Evolutionary conservation across 139 green algal species (phyloP).

Genomic region (Ettlia oleoabundans): DNA sequence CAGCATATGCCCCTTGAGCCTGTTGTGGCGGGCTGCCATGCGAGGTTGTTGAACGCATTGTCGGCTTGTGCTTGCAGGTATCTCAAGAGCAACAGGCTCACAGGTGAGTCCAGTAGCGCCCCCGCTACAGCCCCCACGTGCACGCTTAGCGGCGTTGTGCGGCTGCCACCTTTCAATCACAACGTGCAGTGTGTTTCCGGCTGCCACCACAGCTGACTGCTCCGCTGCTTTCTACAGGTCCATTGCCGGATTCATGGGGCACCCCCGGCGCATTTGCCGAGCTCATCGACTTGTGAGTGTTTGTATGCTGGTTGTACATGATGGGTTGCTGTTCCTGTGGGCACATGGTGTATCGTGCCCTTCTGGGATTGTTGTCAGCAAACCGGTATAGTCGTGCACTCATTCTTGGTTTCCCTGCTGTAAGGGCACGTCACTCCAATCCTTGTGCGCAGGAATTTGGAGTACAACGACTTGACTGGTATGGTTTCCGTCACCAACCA

Average conservation of each 20-base stretch:
- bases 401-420: background rate
- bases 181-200: background rate
- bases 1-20: background rate
- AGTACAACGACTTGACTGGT: background rate
- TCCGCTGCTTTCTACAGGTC: background rate
- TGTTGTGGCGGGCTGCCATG: background rate
- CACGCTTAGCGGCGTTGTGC: too few relatives aligned
- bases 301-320: background rate
- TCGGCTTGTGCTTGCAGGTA: background rate
- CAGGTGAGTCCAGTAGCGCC: background rate
- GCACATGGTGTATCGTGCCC: too few relatives aligned
- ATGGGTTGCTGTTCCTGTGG: too few relatives aligned
- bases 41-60: too few relatives aligned
- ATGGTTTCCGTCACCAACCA: background rate
- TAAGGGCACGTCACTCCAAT: background rate
- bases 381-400: background rate
- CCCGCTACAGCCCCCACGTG: too few relatives aligned
- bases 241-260: background rate
- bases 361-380: too few relatives aligned
- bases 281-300: background rate
- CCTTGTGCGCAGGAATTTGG: background rate
- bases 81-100: background rate
- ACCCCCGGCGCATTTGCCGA: background rate
- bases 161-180: too few relatives aligned
- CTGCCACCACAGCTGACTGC: background rate